Percentiles rank a stretch among this genome's conserved stretches.
Conservation (phyloP, 148 eudicot species). For the Fallopia convolvulus region DNA sequence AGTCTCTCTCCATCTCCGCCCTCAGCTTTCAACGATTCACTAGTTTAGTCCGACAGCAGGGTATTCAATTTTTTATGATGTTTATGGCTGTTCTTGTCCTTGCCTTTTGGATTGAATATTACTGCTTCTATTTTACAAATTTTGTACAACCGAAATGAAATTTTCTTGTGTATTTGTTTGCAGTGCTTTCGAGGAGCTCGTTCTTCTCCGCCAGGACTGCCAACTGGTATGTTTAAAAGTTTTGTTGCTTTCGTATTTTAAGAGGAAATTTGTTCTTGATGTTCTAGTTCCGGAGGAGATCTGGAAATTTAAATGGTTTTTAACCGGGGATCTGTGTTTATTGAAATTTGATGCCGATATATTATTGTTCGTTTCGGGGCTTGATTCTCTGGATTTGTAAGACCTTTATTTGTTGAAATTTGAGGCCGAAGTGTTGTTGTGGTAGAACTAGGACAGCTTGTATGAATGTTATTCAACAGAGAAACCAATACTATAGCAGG, state of each 20-base stretch:
- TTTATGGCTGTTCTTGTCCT: too few relatives aligned
- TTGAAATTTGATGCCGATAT: background rate
- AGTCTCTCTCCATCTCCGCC: too few relatives aligned
- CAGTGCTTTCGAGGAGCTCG: slow-evolving; percentile 9
- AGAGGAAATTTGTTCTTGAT: slow-evolving; percentile 30
- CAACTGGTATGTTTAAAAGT: slow-evolving; percentile 18
- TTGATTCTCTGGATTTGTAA: background rate
- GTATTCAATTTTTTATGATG: too few relatives aligned
- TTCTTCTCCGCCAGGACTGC: background rate
- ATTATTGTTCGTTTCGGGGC: background rate
- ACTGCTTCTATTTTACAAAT: too few relatives aligned
- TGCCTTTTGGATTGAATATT: too few relatives aligned
- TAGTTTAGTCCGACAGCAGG: too few relatives aligned
- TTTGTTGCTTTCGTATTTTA: slow-evolving; percentile 22
- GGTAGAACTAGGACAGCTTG: background rate
- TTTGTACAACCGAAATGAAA: too few relatives aligned
- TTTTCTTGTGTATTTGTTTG: background rate
- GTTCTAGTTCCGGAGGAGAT: slow-evolving; percentile 49
- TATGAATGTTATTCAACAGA: slow-evolving; percentile 42
- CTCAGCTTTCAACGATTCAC: too few relatives aligned
- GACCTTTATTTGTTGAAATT: background rate
- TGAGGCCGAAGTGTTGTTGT: background rate
- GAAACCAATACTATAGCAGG: slow-evolving; percentile 42
- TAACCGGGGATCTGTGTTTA: background rate
- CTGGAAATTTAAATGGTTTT: slow-evolving; percentile 10